Base-by-base conservation (phyloP, 2,329 filamentous ascomycete species). In the Conoideocrella luteorostrata region DNA sequence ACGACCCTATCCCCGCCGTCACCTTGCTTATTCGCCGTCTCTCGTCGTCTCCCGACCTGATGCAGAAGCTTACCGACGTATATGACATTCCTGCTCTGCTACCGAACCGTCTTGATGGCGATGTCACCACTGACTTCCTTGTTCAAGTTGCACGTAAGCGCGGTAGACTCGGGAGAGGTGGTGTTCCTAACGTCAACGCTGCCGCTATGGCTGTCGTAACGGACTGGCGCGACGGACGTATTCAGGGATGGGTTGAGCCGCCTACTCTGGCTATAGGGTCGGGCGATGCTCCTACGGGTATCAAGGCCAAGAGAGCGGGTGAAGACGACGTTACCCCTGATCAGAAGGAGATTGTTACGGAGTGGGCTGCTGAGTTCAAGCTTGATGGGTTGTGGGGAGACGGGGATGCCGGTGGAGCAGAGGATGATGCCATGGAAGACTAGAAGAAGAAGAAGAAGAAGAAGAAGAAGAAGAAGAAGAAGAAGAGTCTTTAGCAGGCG, bases 211-310 rank as follows among this genome's bases (percentile, higher is more conserved):
- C 88, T 1, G 90, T 98, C 44, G 81, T 98, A 46, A 93, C 82
- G n/a, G 93, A 98, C 70, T 95, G 93, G 88, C 80, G 93, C 54
- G 91, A 97, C 62, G 91, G 90, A 21, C 80, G 93, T 41, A 94
- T 98, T 56, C 88, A 94, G 66, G 90, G 90, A 45, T 95, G 90
- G 90, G 78, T 83, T 38, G 85, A 89, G 55, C 78, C 88, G 3
- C 89, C 90, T 7, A 74, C 76, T 28, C 66, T 88, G 47, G 68
- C 77, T 15, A 75, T 84, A 36, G 72, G 72, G 44, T 55, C 57
- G 10, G 40, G 46, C 41, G 52, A 56, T 3, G 55, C 56, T 6
- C 51, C 59, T 3, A 53, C 55, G 5, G 65, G 59, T 10, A 54
- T 21, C 10, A 45, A 39, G 42, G 18, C 68, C 50, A 63, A 60